A percentile compares a stretch with the other conserved stretches of the same genome.
phyloP scores from a whole-genome alignment of 352 stramenopile genomes.

The Globisporangium middletonii region DNA sequence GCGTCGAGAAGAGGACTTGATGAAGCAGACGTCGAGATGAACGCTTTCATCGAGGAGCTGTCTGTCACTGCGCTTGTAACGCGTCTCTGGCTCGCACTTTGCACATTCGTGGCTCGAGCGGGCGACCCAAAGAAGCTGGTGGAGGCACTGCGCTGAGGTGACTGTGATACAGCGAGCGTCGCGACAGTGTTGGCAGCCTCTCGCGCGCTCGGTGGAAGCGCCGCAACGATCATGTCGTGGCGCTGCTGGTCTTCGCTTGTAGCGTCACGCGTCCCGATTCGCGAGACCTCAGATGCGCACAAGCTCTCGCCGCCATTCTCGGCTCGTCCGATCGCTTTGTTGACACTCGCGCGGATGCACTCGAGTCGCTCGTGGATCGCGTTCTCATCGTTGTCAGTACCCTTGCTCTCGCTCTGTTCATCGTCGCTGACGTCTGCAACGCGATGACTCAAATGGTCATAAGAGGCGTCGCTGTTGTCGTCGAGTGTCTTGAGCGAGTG shows the following conservation, averaged over 20 bases:
- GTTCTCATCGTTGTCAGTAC: conserved; percentile 14
- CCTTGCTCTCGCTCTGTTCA: conserved; percentile 1
- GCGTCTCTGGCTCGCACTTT: too few species aligned
- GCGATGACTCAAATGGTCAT: too few species aligned
- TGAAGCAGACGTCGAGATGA: not conserved
- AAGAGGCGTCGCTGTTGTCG: not conserved
- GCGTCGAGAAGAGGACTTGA: not conserved
- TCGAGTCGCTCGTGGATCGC: conserved; percentile 16
- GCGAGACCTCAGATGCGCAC: conserved; percentile 3
- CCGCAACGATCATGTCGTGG: not conserved
- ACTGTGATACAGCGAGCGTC: not conserved
- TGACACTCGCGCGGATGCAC: conserved; percentile 19
- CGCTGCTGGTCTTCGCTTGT: not conserved
- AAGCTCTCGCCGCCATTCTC: conserved; percentile 1
- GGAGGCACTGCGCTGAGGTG: not conserved
- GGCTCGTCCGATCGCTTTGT: conserved; percentile 7
- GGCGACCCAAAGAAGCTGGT: not conserved
- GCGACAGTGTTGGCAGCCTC: not conserved
- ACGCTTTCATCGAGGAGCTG: not conserved
- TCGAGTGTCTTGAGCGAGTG: not conserved
- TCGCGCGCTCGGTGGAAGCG: not conserved
- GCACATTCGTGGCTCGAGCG: not conserved
- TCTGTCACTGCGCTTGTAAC: not conserved
- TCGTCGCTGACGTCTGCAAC: not conserved
- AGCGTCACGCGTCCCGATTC: not conserved